phyloP scores from a whole-genome alignment of 176 grass and related monocot species.

The Musa troglodytarum region DNA sequence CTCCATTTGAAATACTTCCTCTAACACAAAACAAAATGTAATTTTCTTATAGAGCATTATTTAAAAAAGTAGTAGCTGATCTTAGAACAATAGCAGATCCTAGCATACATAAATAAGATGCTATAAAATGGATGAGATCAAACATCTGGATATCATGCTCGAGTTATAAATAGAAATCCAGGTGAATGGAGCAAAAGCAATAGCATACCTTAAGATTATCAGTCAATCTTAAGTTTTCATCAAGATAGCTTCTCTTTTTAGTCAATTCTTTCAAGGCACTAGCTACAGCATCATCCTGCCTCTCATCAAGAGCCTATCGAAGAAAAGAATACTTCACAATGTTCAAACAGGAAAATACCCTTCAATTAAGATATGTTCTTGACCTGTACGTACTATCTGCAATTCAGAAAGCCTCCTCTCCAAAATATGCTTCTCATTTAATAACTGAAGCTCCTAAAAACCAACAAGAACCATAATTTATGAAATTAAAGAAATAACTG shows the following conservation, averaged over 20 bases:
- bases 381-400: conserved; percentile 50
- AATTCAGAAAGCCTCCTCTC: conserved; percentile 83
- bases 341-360: conserved; percentile 1
- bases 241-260: conserved; percentile 63
- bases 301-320: conserved; percentile 76
- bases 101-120: background rate
- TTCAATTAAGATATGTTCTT: conserved; percentile 6
- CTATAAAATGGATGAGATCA: background rate
- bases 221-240: conserved; percentile 65
- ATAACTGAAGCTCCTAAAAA: conserved; percentile 64
- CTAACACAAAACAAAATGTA: background rate
- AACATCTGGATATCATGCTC: background rate
- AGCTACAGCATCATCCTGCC: conserved; percentile 77
- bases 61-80: background rate
- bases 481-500: conserved; percentile 17
- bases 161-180: background rate
- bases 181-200: conserved; percentile 18
- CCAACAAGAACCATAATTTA: conserved; percentile 19
- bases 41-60: background rate
- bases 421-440: conserved; percentile 90
- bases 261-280: conserved; percentile 72
- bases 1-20: background rate
- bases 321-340: conserved; percentile 2
- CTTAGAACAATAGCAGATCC: background rate
- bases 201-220: conserved; percentile 77